phyloP scores from a whole-genome alignment of 2,329 filamentous ascomycete genomes.

The Teratosphaeria zuluensis region DNA sequence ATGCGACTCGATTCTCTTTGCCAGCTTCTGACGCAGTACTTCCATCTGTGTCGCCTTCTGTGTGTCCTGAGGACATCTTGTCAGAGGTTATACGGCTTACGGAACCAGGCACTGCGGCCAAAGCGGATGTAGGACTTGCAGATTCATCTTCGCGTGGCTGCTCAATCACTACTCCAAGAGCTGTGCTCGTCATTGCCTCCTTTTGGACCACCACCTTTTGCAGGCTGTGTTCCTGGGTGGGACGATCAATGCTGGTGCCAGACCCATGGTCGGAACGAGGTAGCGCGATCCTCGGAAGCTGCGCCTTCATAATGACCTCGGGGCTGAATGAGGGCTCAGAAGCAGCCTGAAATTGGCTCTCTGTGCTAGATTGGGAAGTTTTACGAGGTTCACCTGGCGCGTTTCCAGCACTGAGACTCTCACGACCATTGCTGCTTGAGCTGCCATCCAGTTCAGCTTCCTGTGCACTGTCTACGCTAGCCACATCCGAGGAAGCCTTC shows the following conservation, averaged over 20 bases:
- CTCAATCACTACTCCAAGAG: constrained; percentile 3
- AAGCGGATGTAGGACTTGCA: not conserved
- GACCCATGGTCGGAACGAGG: not conserved
- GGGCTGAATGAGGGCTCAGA: constrained; percentile 2
- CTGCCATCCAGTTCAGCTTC: not conserved
- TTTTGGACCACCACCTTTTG: not conserved
- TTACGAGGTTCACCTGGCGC: not conserved
- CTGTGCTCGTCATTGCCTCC: not conserved
- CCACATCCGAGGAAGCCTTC: not conserved
- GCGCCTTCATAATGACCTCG: not conserved
- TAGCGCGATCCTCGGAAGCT: not conserved
- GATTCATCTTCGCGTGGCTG: constrained; percentile 1
- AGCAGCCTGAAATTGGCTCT: not conserved
- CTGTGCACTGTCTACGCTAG: not conserved
- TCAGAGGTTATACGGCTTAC: not conserved
- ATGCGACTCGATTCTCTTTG: not conserved
- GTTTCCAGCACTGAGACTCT: not conserved
- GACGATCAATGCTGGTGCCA: not conserved
- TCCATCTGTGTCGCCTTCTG: too few relatives aligned
- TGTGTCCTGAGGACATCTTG: not conserved
- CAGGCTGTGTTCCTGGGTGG: not conserved
- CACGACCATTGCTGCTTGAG: not conserved
- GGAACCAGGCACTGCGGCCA: not conserved
- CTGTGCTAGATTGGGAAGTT: not conserved
- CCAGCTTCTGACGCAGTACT: not conserved